Base-by-base conservation (phyloP, 2,329 filamentous ascomycete species). In the Penicillium rolfsii region DNA sequence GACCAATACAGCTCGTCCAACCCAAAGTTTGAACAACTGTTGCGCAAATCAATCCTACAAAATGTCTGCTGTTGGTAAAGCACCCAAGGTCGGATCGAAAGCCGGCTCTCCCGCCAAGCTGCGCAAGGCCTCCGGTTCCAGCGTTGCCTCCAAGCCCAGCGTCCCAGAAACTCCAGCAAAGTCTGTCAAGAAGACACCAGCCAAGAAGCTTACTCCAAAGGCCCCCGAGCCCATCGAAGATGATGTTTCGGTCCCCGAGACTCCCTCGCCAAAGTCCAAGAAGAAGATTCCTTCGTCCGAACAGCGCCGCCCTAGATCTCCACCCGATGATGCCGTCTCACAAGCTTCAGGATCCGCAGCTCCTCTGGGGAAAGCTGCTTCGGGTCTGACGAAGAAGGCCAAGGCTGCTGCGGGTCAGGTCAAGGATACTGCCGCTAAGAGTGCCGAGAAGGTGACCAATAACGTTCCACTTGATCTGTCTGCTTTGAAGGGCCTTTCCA, bases 401-500 rank as follows among this genome's bases (percentile, higher is more conserved):
- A 65, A 66, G 46, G 63, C 56, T 2, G 22, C 64, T 28, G 59
- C 65, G 16, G 62, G 63, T 0, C 58, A 69, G 59, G 59, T 64
- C 0, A 66, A 69, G 49, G 63, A 70, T 40, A 65, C 24, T 11
- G 45, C 30, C 3, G 38, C n/a, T 7, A 53, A 65, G 7, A 56
- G 62, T n/a, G 46, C 59, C 5, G 60, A 61, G 35, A 59, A 50
- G 19, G 61, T 63, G 3, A 57, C 60, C 8, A 55, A 28, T 26
- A 43, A 59, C 4, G 22, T 66, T 22, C 73, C 73, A 0, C 43
- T 76, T 1, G 71, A 76, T 46, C 65, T 80, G 2, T 73, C 73
- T 8, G 66, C 71, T 1, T 62, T 80, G 43, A 79, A 79, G 55
- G 78, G 78, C 16, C 73, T 79, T 6, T 68, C 73, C 46, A 71